Conservation (phyloP, 768 basidiomycete species). For the Pleurotus eryngii region DNA sequence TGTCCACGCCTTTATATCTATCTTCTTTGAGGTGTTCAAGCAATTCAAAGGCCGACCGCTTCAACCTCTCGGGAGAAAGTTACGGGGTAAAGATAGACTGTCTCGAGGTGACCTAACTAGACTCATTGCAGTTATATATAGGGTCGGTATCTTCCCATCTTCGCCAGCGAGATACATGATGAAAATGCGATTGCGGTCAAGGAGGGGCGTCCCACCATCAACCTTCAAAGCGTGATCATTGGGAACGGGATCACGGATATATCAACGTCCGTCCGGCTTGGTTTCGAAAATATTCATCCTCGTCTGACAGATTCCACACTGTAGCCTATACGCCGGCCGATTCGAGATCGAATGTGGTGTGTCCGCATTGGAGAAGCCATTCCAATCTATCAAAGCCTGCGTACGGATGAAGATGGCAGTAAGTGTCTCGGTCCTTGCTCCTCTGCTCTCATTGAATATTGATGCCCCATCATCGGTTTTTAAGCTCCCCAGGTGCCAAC, state of each 20-base stretch:
- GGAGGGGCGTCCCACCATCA: slow-evolving; percentile 57
- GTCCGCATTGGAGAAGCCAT: slow-evolving; percentile 52
- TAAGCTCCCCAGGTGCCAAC: slow-evolving; percentile 67
- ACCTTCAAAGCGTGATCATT: slow-evolving; percentile 67
- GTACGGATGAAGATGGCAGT: slow-evolving; percentile 56
- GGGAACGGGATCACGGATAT: slow-evolving; percentile 56
- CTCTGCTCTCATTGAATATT: not conserved
- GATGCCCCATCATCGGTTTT: not conserved
- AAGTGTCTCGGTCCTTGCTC: not conserved
- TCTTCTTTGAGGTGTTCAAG: slow-evolving; percentile 78
- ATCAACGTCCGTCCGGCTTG: slow-evolving; percentile 38
- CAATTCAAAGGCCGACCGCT: slow-evolving; percentile 67
- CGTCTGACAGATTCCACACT: not conserved
- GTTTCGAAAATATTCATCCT: no score
- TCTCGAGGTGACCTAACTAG: slow-evolving; percentile 14
- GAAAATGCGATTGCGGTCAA: slow-evolving; percentile 52
- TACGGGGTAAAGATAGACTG: slow-evolving; percentile 49
- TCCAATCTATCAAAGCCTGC: slow-evolving; percentile 48
- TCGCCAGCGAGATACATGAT: slow-evolving; percentile 75
- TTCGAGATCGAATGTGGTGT: slow-evolving; percentile 61
- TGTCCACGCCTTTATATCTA: slow-evolving; percentile 68
- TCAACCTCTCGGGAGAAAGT: slow-evolving; percentile 78
- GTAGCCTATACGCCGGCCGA: slow-evolving; percentile 40
- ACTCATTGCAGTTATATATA: slow-evolving; percentile 21
- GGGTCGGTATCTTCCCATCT: slow-evolving; percentile 72